phyloP scores from a whole-genome alignment of 179 eudicot species.

The Beta macrorhiza region DNA sequence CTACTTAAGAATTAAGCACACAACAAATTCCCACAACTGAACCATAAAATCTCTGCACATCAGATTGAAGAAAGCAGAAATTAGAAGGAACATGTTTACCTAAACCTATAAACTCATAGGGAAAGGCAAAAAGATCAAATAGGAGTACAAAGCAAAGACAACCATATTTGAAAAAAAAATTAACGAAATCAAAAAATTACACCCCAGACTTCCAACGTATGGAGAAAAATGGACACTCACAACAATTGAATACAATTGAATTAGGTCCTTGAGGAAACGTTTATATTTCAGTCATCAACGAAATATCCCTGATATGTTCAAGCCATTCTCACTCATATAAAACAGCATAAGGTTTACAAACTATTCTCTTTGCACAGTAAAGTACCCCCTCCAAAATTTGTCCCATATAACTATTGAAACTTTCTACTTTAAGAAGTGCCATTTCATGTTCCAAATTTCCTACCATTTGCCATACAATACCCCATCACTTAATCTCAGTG shows the following conservation, averaged over 20 bases:
- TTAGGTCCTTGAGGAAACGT: not conserved
- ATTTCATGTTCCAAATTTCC: not conserved
- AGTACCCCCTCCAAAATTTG: not conserved
- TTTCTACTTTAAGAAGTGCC: not conserved
- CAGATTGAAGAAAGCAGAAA: not conserved
- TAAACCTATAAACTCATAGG: not conserved
- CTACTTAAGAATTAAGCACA: not conserved
- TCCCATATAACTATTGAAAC: not conserved
- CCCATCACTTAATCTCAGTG: not conserved
- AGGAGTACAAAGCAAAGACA: too few species aligned
- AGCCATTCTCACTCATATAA: not conserved
- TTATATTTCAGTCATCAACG: not conserved
- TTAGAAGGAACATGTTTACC: not conserved
- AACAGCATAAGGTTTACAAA: not conserved
- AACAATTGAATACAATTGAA: too few species aligned
- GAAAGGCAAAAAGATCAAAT: not conserved
- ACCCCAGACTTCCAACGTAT: too few species aligned
- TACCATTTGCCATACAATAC: not conserved
- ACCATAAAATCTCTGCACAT: not conserved
- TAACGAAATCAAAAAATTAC: too few species aligned
- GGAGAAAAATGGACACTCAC: too few species aligned
- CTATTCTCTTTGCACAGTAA: constrained; percentile 1
- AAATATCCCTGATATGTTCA: not conserved
- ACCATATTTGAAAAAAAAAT: too few species aligned
- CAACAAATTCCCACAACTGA: not conserved